These are phyloP conservation scores for Candida bentonensis DNA, from an alignment of 805 yeast species.

Conservation along the genomic window DNA sequence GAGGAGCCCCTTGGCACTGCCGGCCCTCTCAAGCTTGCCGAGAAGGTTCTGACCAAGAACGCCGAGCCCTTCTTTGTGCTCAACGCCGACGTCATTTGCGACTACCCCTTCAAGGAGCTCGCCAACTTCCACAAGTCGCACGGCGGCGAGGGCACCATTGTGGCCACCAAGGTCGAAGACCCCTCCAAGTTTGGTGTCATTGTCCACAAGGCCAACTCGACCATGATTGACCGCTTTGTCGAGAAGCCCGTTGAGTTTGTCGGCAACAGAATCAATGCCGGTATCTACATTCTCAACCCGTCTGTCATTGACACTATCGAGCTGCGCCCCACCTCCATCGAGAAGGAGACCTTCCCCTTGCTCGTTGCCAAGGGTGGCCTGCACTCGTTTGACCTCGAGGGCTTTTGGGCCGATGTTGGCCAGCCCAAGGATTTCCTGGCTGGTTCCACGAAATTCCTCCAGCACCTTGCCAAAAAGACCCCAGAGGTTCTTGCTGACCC, in stretches of 20 bases:
- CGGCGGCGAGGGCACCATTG: constrained; percentile 97
- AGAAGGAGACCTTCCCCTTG: constrained; percentile 98
- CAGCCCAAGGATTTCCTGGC: constrained; percentile 99
- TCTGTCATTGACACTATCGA: constrained; percentile 92
- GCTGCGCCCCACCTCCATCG: constrained; percentile 97
- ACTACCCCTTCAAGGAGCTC: constrained; percentile 90
- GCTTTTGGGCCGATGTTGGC: constrained; percentile 99
- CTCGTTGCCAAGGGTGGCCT: constrained; percentile 79
- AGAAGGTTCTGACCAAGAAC: constrained; percentile 83
- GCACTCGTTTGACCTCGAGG: constrained; percentile 94
- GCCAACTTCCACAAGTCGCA: constrained; percentile 87
- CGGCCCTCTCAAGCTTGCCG: constrained; percentile 97
- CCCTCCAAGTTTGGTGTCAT: constrained; percentile 99
- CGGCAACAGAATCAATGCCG: constrained; percentile 99
- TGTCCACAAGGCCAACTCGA: constrained; percentile 90
- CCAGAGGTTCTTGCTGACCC: constrained; percentile 52
- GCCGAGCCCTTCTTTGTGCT: constrained; percentile 93
- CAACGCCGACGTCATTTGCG: constrained; percentile 97
- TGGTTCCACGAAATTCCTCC: constrained; percentile 86
- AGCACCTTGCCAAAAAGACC: constrained; percentile 68
- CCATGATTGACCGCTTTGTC: constrained; percentile 94
- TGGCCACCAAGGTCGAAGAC: constrained; percentile 98
- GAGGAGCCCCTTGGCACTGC: constrained; percentile 99
- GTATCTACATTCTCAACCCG: constrained; percentile 96
- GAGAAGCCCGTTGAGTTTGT: constrained; percentile 99